These are phyloP conservation scores for Penicillium manginii DNA, from an alignment of 495 filamentous ascomycete genomes.

Conservation along the genomic window DNA sequence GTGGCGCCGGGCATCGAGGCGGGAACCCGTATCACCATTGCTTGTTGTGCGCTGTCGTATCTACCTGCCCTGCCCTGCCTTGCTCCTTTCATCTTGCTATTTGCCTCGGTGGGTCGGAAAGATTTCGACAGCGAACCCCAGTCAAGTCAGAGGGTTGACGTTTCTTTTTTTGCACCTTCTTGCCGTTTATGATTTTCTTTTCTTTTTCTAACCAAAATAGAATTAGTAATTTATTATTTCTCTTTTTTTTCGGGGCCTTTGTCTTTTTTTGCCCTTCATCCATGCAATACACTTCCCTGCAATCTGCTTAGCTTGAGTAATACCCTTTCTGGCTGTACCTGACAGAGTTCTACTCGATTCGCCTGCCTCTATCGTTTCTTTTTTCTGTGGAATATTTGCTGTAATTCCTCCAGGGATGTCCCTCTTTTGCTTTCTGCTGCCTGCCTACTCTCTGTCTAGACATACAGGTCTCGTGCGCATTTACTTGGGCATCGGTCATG, in stretches of 20 bases:
- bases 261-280: slow-evolving; percentile 6
- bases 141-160: slow-evolving; percentile 17
- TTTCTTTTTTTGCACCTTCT: slow-evolving; percentile 16
- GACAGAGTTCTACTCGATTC: slow-evolving; percentile 32
- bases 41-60: slow-evolving; percentile 36
- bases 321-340: slow-evolving; percentile 31
- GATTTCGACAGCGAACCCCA: slow-evolving; percentile 31
- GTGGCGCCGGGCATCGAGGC: slow-evolving; percentile 32
- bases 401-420: slow-evolving; percentile 34
- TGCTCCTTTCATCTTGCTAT: slow-evolving; percentile 21
- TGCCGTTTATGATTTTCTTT: slow-evolving; percentile 10
- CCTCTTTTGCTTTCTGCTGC: slow-evolving; percentile 26
- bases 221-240: slow-evolving; percentile 12
- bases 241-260: too few species aligned
- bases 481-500: slow-evolving; percentile 32
- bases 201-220: slow-evolving; percentile 4
- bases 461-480: slow-evolving; percentile 37
- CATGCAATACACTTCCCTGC: slow-evolving; percentile 20
- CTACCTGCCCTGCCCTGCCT: slow-evolving; percentile 14
- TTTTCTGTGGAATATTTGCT: slow-evolving; percentile 36
- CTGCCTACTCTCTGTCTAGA: slow-evolving; percentile 26
- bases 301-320: slow-evolving; percentile 21
- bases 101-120: slow-evolving; percentile 32
- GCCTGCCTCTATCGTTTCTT: slow-evolving; percentile 26
- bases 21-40: slow-evolving; percentile 37